Evolutionary conservation across 306 rosid genomes (phyloP).

Genomic region (Sechiopsis laciniata): DNA sequence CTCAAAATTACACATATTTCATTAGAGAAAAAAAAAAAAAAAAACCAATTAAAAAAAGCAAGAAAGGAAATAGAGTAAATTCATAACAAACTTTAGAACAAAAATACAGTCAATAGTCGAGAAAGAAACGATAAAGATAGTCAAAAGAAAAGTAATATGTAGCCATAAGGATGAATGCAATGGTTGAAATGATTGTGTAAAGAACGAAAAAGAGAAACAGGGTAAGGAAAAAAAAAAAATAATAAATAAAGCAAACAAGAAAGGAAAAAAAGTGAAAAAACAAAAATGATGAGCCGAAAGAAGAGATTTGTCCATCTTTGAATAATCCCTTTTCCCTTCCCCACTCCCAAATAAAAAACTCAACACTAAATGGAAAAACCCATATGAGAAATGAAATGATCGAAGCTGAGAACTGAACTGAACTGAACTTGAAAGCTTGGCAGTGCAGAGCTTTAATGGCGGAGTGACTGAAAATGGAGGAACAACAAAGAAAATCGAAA

Average conservation of each 20-base stretch:
- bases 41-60: not conserved
- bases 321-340: not conserved
- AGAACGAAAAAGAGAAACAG: not conserved
- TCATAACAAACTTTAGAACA: not conserved
- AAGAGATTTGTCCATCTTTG: not conserved
- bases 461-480: not conserved
- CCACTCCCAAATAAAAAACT: not conserved
- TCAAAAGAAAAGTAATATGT: not conserved
- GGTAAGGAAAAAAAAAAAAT: not conserved
- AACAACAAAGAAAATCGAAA: not conserved
- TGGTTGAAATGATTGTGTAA: not conserved
- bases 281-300: slow-evolving; percentile 17
- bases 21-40: not conserved
- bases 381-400: not conserved
- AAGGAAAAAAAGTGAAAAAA: not conserved
- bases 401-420: not conserved
- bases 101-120: not conserved
- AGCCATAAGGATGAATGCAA: not conserved
- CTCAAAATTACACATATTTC: not conserved
- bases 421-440: not conserved
- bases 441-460: not conserved
- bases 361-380: not conserved
- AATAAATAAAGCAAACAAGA: not conserved
- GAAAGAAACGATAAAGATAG: not conserved
- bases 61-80: not conserved